Evolutionary conservation across 75 land plant species (phyloP), one percentile per base, ranked within the genome.

Genomic region (Adiantum capillusveneris): DNA sequence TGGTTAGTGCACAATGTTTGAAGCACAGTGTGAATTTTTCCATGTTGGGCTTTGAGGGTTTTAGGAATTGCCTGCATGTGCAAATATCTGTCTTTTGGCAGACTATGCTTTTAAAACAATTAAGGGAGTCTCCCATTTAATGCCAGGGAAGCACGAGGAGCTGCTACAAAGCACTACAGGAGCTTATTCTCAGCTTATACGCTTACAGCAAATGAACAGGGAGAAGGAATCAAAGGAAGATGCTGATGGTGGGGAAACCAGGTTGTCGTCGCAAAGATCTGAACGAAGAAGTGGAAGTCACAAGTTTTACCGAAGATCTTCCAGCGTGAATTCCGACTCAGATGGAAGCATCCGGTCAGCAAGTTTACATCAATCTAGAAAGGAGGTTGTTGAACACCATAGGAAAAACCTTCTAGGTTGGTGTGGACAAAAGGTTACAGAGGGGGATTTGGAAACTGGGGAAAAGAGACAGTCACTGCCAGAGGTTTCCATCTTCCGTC

Each of bases 171-270:
- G 83, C 42, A 71, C 87, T 45, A 59, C 81, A 20, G 90, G 98
- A 45, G 90, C 90, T 24, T 93, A 88, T 52, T 76, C 81, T 43
- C 98, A 88, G 56, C 89, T 93, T 30, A 71, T 85, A 44, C 76
- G 67, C 16, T 57, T 88, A 56, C 98, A 93, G 61, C 84, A 87
- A 46, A 64, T 66, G 53, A 71, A 73, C 34, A 52, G 72, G 9
- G 37, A 5, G 3, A 9, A 34, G 37, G 37, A 34, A 34, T 34
- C 37, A 52, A 69, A 74, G 13, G 22, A 69, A 25, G 78, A 82
- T 39, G 59, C 69, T 41, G 31, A 22, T 19, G 31, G 16, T 11
- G 2, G 3, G 54, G 37, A 5, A 52, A 59, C 53, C 17, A n/a
- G 49, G 49, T 20, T n/a, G 49, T 46, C n/a, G 14, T n/a, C 21